Percentiles rank a stretch among this genome's conserved stretches.
Evolutionary conservation across 768 basidiomycete species (phyloP).

Genomic region (Pleurotus citrinopileatus): DNA sequence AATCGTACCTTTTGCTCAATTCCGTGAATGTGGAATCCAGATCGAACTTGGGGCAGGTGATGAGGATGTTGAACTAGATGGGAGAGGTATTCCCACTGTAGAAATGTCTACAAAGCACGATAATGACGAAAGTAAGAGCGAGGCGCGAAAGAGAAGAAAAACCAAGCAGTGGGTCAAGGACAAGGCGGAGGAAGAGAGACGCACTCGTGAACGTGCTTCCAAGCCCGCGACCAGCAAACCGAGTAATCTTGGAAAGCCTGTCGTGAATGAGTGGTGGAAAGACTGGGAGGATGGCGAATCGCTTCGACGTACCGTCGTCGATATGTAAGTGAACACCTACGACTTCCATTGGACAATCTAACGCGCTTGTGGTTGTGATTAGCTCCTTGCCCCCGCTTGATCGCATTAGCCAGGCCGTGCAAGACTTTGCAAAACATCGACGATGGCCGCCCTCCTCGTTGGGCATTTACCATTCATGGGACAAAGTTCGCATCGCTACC

Average conservation of each 20-base stretch:
- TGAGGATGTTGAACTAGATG: constrained; percentile 64
- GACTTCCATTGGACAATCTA: neutral
- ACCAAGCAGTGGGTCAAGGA: constrained; percentile 18
- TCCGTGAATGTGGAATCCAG: constrained; percentile 56
- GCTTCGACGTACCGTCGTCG: constrained; percentile 39
- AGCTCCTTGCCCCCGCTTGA: constrained; percentile 48
- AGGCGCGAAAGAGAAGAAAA: constrained; percentile 48
- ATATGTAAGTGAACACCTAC: constrained; percentile 41
- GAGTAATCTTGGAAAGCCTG: neutral
- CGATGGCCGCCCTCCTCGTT: constrained; percentile 31
- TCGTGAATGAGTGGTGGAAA: constrained; percentile 57
- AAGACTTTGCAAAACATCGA: constrained; percentile 48
- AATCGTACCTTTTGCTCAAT: constrained; percentile 55
- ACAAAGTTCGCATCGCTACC: too few species aligned
- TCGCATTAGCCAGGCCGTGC: constrained; percentile 54
- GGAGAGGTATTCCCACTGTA: constrained; percentile 65
- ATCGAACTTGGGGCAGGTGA: constrained; percentile 31
- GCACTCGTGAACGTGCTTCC: neutral
- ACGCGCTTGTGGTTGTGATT: constrained; percentile 9
- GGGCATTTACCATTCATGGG: constrained; percentile 42
- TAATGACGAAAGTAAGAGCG: constrained; percentile 55
- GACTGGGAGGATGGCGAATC: constrained; percentile 68
- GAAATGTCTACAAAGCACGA: constrained; percentile 48
- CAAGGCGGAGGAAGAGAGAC: constrained; percentile 18
- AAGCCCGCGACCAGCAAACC: neutral